phyloP scores from a whole-genome alignment of 805 yeast species.

The Torulaspora delbrueckii region DNA sequence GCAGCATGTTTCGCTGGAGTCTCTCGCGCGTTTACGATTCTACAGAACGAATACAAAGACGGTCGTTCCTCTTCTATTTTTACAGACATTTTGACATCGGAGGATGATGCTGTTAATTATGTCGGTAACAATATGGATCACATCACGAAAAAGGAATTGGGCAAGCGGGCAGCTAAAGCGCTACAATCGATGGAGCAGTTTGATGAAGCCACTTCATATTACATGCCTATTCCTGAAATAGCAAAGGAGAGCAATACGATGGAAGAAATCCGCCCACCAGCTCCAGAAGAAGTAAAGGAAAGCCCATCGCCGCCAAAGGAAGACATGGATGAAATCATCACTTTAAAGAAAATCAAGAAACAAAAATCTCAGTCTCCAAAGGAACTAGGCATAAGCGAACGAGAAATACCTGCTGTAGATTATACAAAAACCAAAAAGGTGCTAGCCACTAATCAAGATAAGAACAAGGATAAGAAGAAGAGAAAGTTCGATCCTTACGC shows the following conservation, averaged over 20 bases:
- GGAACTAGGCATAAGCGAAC: slow-evolving; percentile 5
- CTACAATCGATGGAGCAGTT: slow-evolving; percentile 16
- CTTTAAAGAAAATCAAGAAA: slow-evolving; percentile 33
- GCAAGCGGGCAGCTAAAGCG: slow-evolving; percentile 16
- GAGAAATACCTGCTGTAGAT: slow-evolving; percentile 37
- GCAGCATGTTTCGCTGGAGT: slow-evolving; percentile 10
- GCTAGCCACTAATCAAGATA: slow-evolving; percentile 26
- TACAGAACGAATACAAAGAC: neutral
- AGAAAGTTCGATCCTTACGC: slow-evolving; percentile 59
- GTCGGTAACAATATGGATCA: slow-evolving; percentile 4
- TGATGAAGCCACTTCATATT: slow-evolving; percentile 11
- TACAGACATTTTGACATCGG: slow-evolving; percentile 9
- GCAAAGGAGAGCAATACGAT: slow-evolving; percentile 3
- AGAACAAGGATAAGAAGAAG: slow-evolving; percentile 20
- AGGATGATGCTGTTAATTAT: slow-evolving; percentile 10
- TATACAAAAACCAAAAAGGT: slow-evolving; percentile 43
- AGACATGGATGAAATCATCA: slow-evolving; percentile 39
- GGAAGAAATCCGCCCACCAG: neutral
- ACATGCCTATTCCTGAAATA: neutral
- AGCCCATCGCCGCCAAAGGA: slow-evolving; percentile 13
- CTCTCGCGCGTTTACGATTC: neutral
- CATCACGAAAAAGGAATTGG: slow-evolving; percentile 13
- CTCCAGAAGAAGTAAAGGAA: neutral
- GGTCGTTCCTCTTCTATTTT: slow-evolving; percentile 8
- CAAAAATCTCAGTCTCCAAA: slow-evolving; percentile 8